Conservation (phyloP, 805 yeast genomes). For the Starmerella bombi region DNA sequence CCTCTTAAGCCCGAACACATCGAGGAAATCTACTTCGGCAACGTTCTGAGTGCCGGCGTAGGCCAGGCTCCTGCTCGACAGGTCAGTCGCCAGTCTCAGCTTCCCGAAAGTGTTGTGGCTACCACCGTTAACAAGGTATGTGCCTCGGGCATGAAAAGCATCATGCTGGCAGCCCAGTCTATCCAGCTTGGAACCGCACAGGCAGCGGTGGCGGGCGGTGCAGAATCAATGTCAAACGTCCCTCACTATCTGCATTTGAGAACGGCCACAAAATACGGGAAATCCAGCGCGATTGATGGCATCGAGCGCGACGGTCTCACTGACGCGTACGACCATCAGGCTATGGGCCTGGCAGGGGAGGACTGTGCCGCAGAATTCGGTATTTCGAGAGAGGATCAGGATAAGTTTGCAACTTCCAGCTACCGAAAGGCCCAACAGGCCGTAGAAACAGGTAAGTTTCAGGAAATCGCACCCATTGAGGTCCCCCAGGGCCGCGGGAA, state of each 20-base stretch:
- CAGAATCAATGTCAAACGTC: slow-evolving; percentile 91
- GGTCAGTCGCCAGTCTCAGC: slow-evolving; percentile 86
- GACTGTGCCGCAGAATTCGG: slow-evolving; percentile 78
- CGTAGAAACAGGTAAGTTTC: slow-evolving; percentile 64
- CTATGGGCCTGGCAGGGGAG: slow-evolving; percentile 97
- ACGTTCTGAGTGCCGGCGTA: slow-evolving; percentile 79
- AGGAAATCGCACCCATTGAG: slow-evolving; percentile 77
- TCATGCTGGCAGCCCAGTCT: slow-evolving; percentile 80
- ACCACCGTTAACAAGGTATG: slow-evolving; percentile 94
- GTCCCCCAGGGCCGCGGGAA: slow-evolving; percentile 71
- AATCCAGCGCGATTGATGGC: slow-evolving; percentile 67
- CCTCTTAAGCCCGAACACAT: slow-evolving; percentile 53
- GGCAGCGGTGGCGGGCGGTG: slow-evolving; percentile 91
- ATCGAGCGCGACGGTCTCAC: slow-evolving; percentile 80
- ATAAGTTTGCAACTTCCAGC: slow-evolving; percentile 68
- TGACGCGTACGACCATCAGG: slow-evolving; percentile 76
- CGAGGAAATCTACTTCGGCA: slow-evolving; percentile 86
- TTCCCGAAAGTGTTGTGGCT: slow-evolving; percentile 67
- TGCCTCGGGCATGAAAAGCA: slow-evolving; percentile 89
- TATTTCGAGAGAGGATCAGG: slow-evolving; percentile 75
- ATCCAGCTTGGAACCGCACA: slow-evolving; percentile 82
- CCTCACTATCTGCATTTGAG: slow-evolving; percentile 91
- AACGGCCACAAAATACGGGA: slow-evolving; percentile 83
- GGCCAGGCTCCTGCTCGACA: slow-evolving; percentile 99
- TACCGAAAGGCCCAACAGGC: slow-evolving; percentile 84